Percentiles rank a stretch among this genome's conserved stretches.
Conservation (phyloP, 2,329 filamentous ascomycete genomes). For the Didymella pomorum region DNA sequence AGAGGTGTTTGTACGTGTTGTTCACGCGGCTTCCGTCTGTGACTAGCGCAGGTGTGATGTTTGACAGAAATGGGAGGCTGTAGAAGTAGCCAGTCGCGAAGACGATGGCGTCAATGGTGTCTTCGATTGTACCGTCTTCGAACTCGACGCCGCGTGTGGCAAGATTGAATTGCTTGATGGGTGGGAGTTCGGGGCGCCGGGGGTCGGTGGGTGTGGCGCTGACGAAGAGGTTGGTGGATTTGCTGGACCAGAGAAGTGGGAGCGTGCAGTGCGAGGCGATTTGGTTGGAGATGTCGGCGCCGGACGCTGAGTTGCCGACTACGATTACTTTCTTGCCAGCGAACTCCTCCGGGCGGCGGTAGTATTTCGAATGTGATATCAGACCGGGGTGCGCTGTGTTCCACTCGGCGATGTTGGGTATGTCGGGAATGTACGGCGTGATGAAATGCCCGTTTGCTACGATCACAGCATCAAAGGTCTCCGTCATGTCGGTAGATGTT, state of each 20-base stretch:
- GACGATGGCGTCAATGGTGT: constrained; percentile 75
- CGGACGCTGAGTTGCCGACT: constrained; percentile 85
- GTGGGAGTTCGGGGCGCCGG: constrained; percentile 65
- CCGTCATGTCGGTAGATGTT: constrained; percentile 48
- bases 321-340: constrained; percentile 76
- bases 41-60: constrained; percentile 66
- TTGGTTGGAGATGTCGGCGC: constrained; percentile 82
- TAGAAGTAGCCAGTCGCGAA: constrained; percentile 94
- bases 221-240: constrained; percentile 27
- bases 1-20: constrained; percentile 80
- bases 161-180: constrained; percentile 64
- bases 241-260: constrained; percentile 59
- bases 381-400: constrained; percentile 46
- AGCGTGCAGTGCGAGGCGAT: constrained; percentile 70
- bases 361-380: constrained; percentile 74
- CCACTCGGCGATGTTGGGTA: constrained; percentile 54
- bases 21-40: constrained; percentile 74
- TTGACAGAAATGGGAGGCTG: constrained; percentile 74
- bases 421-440: constrained; percentile 55
- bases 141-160: constrained; percentile 70
- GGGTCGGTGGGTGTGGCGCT: constrained; percentile 41
- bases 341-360: constrained; percentile 71
- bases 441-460: constrained; percentile 60
- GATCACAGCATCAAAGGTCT: constrained; percentile 63
- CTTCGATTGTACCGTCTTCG: constrained; percentile 69